These are phyloP conservation scores for Cryptococcus jaspeensis DNA, from an alignment of 1,284 basidiomycete species.

Conservation along the genomic window DNA sequence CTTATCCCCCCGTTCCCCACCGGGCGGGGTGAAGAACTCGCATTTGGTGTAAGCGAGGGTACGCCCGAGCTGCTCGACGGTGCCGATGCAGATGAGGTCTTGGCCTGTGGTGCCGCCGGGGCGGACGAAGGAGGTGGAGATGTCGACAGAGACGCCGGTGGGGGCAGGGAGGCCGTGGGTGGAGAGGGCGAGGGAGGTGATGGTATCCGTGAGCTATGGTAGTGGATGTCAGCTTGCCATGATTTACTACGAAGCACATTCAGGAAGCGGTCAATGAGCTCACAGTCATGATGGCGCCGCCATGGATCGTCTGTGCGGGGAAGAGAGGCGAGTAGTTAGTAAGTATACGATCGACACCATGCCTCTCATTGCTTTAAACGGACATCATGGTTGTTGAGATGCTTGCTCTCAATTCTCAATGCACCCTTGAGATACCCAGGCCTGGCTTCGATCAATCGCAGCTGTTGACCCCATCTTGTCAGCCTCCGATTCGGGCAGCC, in stretches of 20 bases:
- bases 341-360: background rate
- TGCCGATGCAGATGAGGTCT: conserved; percentile 38
- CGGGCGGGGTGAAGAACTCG: conserved; percentile 12
- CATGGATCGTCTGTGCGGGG: conserved; percentile 51
- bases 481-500: background rate
- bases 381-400: conserved; percentile 51
- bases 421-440: conserved; percentile 45
- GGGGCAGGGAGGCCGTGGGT: conserved; percentile 46
- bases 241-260: background rate
- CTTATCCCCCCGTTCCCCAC: conserved; percentile 27
- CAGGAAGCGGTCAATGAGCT: conserved; percentile 5
- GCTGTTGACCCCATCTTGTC: conserved; percentile 13
- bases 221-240: conserved; percentile 2
- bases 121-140: conserved; percentile 49
- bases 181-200: conserved; percentile 49
- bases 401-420: conserved; percentile 39
- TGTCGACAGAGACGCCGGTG: conserved; percentile 48
- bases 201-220: conserved; percentile 46
- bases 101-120: conserved; percentile 44
- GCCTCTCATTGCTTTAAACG: background rate
- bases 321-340: background rate
- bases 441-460: conserved; percentile 31
- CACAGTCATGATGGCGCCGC: conserved; percentile 48
- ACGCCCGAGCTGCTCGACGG: conserved; percentile 46
- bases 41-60: conserved; percentile 15